Base-by-base conservation (phyloP, 129 eudicot genomes). In the Solidago caesia region DNA sequence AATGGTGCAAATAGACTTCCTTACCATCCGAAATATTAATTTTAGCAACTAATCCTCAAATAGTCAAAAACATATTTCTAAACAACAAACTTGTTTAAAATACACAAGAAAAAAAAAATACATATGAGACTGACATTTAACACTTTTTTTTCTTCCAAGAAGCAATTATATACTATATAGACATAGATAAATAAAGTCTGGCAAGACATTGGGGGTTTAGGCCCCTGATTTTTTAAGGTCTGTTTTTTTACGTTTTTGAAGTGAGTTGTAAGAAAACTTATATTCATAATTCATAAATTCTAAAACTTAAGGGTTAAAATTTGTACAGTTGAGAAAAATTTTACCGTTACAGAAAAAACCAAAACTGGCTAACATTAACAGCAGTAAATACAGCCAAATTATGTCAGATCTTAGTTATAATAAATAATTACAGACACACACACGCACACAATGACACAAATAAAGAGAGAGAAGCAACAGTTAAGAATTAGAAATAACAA, bases 331-430 rank as follows among this genome's bases (percentile, higher is more conserved):
- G 45, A 61, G 55, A 52, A 43, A 26, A 78, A 62, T 61, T 61
- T 33, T 33, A 70, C 39, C 65, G 47, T 33, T 33, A 7, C 15
- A 43, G 55, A 51, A 29, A 48, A 41, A 26, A 8, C 46, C 44
- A 60, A 77, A 21, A 33, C 3, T 57, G 26, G 74, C 3, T 44
- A 59, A 67, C 71, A 77, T 77, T 56, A 70, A 64, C 47, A 70
- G 13, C 63, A 7, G n/a, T 7, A 3, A 3, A 21, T 55, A 64
- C 44, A 45, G 43, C 5, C 26, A 67, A 78, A 26, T 52, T 45
- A 39, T n/a, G 8, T 33, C 72, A 75, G 73, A 75, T 75, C 79
- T 75, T 52, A 44, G 15, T n/a, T 26, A 33, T 33, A 33, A 33
- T 0, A 33, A 33, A 33, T 33, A 33, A 33, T 33, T 33, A 33